These are phyloP conservation scores for Cucumis hystrix DNA, from an alignment of 306 rosid genomes.

Conservation along the genomic window DNA sequence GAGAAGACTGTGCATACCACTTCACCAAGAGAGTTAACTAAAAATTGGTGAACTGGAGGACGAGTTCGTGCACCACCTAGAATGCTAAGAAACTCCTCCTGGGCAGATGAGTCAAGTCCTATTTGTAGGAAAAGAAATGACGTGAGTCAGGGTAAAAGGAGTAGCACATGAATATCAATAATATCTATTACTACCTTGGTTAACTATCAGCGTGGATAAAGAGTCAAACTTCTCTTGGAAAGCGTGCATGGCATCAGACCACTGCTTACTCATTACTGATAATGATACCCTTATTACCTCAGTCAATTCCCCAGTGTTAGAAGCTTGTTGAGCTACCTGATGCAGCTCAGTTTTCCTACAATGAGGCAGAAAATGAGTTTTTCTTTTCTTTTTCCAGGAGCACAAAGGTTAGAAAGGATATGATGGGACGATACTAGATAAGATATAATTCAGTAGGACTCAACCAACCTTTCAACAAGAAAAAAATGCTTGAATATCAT, in stretches of 20 bases:
- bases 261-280: slow-evolving; percentile 84
- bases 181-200: slow-evolving; percentile 64
- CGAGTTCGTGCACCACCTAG: slow-evolving; percentile 97
- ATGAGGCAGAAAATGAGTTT: slow-evolving; percentile 9
- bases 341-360: slow-evolving; percentile 85
- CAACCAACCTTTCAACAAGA: background rate
- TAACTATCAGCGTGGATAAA: slow-evolving; percentile 53
- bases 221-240: slow-evolving; percentile 80
- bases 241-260: slow-evolving; percentile 91
- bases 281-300: slow-evolving; percentile 79
- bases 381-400: background rate
- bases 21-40: slow-evolving; percentile 86
- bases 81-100: slow-evolving; percentile 88
- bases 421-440: background rate
- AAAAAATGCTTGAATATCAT: too few relatives aligned
- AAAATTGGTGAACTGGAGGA: slow-evolving; percentile 88
- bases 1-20: slow-evolving; percentile 49
- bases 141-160: slow-evolving; percentile 10
- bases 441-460: background rate
- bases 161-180: background rate
- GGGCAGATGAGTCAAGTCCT: slow-evolving; percentile 79
- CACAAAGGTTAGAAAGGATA: background rate
- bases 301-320: slow-evolving; percentile 70
- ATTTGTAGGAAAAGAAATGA: slow-evolving; percentile 11
- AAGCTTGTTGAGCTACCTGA: slow-evolving; percentile 97